phyloP scores from a whole-genome alignment of 202 grass and related monocot genomes.

The Hordeum pubiflorum region DNA sequence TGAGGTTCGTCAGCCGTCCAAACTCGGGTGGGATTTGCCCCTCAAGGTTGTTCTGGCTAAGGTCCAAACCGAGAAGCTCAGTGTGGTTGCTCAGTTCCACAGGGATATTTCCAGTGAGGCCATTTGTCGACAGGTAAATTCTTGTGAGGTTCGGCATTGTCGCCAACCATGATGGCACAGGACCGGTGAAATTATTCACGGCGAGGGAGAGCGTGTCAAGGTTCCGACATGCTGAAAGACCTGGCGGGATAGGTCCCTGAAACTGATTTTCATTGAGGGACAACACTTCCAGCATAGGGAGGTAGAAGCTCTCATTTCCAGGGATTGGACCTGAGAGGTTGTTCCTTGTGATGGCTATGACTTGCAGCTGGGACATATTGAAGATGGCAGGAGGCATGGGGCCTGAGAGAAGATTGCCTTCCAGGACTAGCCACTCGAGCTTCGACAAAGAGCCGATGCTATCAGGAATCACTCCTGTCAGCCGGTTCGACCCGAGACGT shows the following conservation, averaged over 20 bases:
- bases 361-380: constrained; percentile 25
- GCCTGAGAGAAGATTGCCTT: constrained; percentile 36
- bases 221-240: constrained; percentile 14
- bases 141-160: background rate
- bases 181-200: constrained; percentile 34
- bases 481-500: constrained; percentile 22
- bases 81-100: constrained; percentile 40
- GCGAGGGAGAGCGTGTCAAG: background rate
- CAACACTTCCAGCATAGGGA: constrained; percentile 21
- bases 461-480: constrained; percentile 38
- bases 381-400: constrained; percentile 31
- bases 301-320: constrained; percentile 27
- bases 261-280: constrained; percentile 28
- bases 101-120: constrained; percentile 37
- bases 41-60: constrained; percentile 29
- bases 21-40: constrained; percentile 39
- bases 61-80: constrained; percentile 26
- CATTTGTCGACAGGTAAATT: constrained; percentile 35
- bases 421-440: constrained; percentile 24
- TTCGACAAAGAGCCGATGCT: constrained; percentile 22
- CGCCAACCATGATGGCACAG: constrained; percentile 35
- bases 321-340: constrained; percentile 45
- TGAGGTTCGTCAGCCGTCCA: constrained; percentile 19
- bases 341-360: constrained; percentile 14
- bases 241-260: constrained; percentile 18